Evolutionary conservation across 169 alveolate genomes (phyloP).

Genomic region (Plasmodium knowlesi): DNA sequence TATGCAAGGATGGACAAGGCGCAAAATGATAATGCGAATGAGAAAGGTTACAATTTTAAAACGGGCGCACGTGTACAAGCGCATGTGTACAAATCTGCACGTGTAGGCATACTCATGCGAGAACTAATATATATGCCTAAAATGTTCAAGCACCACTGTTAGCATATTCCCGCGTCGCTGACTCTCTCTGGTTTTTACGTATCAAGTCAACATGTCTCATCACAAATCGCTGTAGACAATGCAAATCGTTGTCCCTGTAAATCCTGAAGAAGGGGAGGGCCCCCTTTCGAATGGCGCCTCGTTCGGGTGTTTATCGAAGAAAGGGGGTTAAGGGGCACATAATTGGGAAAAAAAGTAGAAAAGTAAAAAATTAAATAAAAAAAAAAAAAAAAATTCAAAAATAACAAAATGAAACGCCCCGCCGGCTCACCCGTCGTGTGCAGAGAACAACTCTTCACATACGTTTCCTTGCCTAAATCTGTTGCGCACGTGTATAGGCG

Average conservation of each 20-base stretch:
- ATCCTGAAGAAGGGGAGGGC: neutral
- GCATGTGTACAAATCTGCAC: neutral
- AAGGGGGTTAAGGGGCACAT: neutral
- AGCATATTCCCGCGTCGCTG: neutral
- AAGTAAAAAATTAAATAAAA: neutral
- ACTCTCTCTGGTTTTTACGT: neutral
- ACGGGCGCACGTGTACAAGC: neutral
- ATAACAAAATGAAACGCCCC: neutral
- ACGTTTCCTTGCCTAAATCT: neutral
- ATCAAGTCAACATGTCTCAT: neutral
- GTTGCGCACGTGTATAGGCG: neutral
- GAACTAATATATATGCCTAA: neutral
- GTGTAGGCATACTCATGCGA: neutral
- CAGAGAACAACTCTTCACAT: neutral
- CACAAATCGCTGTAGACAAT: neutral
- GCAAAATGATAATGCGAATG: constrained; percentile 23
- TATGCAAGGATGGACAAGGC: constrained; percentile 11
- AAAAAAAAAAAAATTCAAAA: neutral
- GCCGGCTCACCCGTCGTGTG: neutral
- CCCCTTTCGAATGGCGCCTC: neutral
- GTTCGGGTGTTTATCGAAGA: neutral
- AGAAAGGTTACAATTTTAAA: constrained; percentile 30
- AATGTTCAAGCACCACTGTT: neutral
- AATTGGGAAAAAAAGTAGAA: neutral
- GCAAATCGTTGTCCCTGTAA: neutral